Evolutionary conservation across 176 grass and related monocot species (phyloP).

Genomic region (Lolium perenne): DNA sequence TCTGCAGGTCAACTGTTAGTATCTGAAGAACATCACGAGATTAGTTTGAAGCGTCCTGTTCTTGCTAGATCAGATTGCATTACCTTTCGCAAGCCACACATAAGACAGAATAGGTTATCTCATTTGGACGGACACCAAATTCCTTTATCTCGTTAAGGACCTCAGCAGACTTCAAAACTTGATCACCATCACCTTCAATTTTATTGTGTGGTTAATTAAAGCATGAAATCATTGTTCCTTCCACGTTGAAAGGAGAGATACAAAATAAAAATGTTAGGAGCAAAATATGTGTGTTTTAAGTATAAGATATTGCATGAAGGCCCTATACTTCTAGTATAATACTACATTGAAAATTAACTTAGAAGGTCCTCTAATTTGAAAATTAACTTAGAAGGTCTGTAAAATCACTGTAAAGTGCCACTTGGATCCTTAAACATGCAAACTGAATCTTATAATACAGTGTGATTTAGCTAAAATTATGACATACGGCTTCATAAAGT

Average conservation of each 20-base stretch:
- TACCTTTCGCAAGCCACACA: slow-evolving; percentile 96
- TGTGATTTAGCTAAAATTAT: slow-evolving; percentile 9
- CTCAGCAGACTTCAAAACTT: slow-evolving; percentile 70
- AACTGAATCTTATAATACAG: slow-evolving; percentile 7
- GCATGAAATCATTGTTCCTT: neutral
- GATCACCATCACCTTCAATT: slow-evolving; percentile 86
- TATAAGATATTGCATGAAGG: neutral
- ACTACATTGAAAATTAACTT: slow-evolving; percentile 26
- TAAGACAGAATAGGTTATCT: slow-evolving; percentile 93
- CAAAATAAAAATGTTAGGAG: slow-evolving; percentile 12
- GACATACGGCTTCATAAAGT: neutral
- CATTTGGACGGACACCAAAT: slow-evolving; percentile 75
- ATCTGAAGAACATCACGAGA: slow-evolving; percentile 39
- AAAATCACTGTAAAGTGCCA: slow-evolving; percentile 12
- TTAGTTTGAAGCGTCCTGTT: slow-evolving; percentile 38
- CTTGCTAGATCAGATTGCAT: slow-evolving; percentile 36
- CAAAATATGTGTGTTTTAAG: neutral
- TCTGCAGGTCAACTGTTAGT: slow-evolving; percentile 58
- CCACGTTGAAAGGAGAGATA: slow-evolving; percentile 21
- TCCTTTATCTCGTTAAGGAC: slow-evolving; percentile 78
- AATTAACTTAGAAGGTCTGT: neutral
- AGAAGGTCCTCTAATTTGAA: slow-evolving; percentile 1
- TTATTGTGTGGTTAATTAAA: slow-evolving; percentile 34
- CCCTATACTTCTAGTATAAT: slow-evolving; percentile 19
- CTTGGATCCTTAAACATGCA: slow-evolving; percentile 18